Base-by-base conservation (phyloP, 495 filamentous ascomycete genomes). In the Penicillium subrubescens region DNA sequence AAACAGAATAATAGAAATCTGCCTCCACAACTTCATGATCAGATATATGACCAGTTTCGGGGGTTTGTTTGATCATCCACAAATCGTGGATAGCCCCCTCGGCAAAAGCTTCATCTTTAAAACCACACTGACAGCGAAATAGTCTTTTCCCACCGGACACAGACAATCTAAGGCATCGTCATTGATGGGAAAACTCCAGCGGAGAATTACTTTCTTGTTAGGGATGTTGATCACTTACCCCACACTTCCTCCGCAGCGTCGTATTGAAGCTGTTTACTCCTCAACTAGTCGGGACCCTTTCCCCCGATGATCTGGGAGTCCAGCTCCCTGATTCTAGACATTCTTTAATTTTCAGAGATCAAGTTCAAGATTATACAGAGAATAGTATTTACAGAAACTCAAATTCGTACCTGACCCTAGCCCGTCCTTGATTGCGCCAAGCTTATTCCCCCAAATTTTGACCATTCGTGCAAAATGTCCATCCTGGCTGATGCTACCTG, bases 211-310 rank as follows among this genome's bases (percentile, higher is more conserved):
- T 7, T 23, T 34, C 21, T 35, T 53, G 19, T 48, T 57, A 6
- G 43, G 57, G 41, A 44, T 48, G 57, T 56, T 23, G 35, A 60
- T 60, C 63, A 50, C 15, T 44, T 51, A 43, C 63, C 57, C 63
- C 48, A 54, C 57, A 65, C 51, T 56, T 39, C 10, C 57, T 55
- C 63, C 63, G 50, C 39, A 57, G 52, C 48, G 63, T 65, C 52
- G 57, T 39, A 65, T 65, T 43, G 46, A 19, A 43, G 33, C 29
- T 19, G 52, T 17, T 11, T 53, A n/a, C 51, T 54, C 51, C 52
- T 19, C 52, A 34, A 7, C n/a, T 29, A 29, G 25, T 29, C 11
- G 21, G 3, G 48, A 8, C 48, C 48, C n/a, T 34, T 35, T 55
- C 21, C 10, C 19, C 52, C 23, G 11, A 35, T 19, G 14, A 55